Evolutionary conservation across 2,329 filamentous ascomycete genomes (phyloP).

Genomic region (Fusarium udum): DNA sequence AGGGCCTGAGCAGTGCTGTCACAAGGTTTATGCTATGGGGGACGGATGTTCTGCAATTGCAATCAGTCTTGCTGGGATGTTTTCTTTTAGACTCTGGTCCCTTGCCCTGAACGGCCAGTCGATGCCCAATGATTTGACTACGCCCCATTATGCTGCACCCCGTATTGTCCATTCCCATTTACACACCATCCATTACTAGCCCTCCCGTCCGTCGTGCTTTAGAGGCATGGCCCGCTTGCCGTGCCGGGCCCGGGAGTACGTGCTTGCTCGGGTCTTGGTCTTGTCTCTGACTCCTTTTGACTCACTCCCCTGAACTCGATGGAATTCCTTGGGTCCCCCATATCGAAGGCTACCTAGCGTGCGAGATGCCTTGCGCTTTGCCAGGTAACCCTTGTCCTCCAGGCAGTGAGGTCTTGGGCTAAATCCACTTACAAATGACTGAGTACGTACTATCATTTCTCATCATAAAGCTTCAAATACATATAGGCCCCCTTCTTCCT

Average conservation of each 20-base stretch:
- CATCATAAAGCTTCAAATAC: conserved; percentile 34
- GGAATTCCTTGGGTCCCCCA: conserved; percentile 20
- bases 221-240: conserved; percentile 35
- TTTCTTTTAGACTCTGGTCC: conserved; percentile 28
- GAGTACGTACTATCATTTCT: conserved; percentile 36
- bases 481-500: conserved; percentile 36
- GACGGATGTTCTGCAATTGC: conserved; percentile 17
- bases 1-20: conserved; percentile 19
- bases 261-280: conserved; percentile 26
- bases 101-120: conserved; percentile 30
- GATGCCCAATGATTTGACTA: conserved; percentile 41
- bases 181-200: conserved; percentile 32
- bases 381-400: conserved; percentile 33
- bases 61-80: conserved; percentile 14
- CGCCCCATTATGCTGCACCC: conserved; percentile 32
- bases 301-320: conserved; percentile 27
- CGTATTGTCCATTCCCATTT: conserved; percentile 14
- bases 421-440: conserved; percentile 35
- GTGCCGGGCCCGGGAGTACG: conserved; percentile 34
- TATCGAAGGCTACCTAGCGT: conserved; percentile 33
- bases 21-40: neutral
- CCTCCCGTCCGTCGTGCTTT: conserved; percentile 32
- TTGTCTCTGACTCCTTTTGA: conserved; percentile 32
- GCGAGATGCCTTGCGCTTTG: conserved; percentile 32
- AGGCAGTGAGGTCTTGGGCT: conserved; percentile 31